These are phyloP conservation scores for Globomyces sp. DNA, from an alignment of 371 early-diverging fungal species.

Conservation along the genomic window DNA sequence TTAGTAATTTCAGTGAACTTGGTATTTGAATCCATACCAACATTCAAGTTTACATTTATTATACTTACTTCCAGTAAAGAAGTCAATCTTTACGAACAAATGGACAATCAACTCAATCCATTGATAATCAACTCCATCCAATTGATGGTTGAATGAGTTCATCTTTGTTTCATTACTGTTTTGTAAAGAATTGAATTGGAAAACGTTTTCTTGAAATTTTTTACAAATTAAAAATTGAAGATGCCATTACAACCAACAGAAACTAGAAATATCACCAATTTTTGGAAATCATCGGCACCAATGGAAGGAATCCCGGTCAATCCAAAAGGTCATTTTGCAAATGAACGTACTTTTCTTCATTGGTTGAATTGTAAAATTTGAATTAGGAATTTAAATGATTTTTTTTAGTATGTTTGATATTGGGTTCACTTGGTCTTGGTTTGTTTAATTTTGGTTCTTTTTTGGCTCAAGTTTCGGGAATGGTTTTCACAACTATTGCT, in stretches of 20 bases:
- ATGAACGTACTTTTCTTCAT: conserved; percentile 89
- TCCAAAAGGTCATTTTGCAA: conserved; percentile 72
- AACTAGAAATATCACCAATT: background rate
- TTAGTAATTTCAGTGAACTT: too few species aligned
- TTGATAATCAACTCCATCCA: background rate
- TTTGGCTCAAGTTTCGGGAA: conserved; percentile 69
- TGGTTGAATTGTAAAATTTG: conserved; percentile 65
- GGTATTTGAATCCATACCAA: too few species aligned
- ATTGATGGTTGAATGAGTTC: background rate
- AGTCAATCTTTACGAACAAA: too few species aligned
- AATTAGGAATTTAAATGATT: too few species aligned
- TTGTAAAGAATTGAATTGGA: background rate
- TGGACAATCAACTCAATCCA: too few species aligned
- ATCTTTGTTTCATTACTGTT: background rate
- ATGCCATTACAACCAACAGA: background rate
- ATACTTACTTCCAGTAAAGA: too few species aligned
- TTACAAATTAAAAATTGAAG: background rate
- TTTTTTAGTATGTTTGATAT: conserved; percentile 37
- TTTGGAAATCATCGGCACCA: conserved; percentile 9
- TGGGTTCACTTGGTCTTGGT: conserved; percentile 77
- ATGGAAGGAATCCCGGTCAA: background rate
- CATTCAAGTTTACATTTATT: too few species aligned
- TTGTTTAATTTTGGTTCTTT: conserved; percentile 83
- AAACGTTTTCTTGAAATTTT: background rate
- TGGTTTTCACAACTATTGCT: conserved; percentile 79